Evolutionary conservation across 2,329 filamentous ascomycete genomes (phyloP), one percentile per base, ranked within the genome.

Genomic region (Fusarium chuoi): DNA sequence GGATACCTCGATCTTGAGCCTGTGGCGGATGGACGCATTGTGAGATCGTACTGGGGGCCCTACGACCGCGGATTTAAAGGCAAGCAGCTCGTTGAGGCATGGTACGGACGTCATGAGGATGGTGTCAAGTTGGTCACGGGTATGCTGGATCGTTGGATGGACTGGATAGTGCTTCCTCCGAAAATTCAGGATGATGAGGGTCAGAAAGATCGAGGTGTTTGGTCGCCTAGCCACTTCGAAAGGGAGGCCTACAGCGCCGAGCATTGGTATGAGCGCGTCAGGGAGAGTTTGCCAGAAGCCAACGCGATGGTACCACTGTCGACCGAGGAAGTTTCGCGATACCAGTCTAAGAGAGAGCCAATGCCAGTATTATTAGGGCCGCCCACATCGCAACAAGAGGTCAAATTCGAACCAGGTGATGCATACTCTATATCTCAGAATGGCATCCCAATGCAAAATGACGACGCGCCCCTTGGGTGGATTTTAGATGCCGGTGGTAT

Each of bases 401-500:
- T 81, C 15, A 62, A 59, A 9, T 79, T 84, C 52, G 67, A 71
- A 2, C 76, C 79, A 0, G 79, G 79, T 4, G 76, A 79, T 11
- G 68, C 75, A 20, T 68, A 75, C 63, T 38, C 78, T 0, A 48
- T 82, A 30, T 78, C 78, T 6, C 76, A 82, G 13, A 73, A 74
- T 0, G 81, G 82, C 0, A 52, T 83, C 14, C 79, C 81, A 1
- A 70, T 81, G 26, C 67, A 77, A 15, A 75, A 81, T n/a, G 58
- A 73, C 4, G 55, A 65, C 12, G 56, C 70, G 35, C 76, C 74
- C 71, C 83, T 71, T 79, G 88, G 87, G 8, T 90, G 87, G 87
- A 81, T 89, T 71, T 75, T 91, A 20, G 86, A 91, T 65, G 82
- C 85, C 0, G 88, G 87, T 17, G 88, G 89, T 56, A 83, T 89